These are phyloP conservation scores for Venturia aucupariae DNA, from an alignment of 2,329 filamentous ascomycete species.

Conservation along the genomic window DNA sequence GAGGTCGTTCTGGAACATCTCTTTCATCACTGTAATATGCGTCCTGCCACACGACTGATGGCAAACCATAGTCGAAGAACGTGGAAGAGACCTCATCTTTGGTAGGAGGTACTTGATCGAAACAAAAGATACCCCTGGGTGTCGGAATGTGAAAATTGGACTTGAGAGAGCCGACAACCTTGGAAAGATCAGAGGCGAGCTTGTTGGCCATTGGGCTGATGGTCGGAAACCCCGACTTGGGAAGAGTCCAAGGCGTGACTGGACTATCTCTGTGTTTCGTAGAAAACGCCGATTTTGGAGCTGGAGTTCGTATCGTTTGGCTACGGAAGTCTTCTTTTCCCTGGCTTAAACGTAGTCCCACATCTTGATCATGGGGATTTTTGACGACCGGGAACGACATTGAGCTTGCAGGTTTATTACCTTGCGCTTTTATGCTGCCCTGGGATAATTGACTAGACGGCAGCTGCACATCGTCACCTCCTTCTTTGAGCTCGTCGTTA, in stretches of 20 bases:
- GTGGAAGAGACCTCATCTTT: conserved; percentile 43
- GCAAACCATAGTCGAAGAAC: conserved; percentile 48
- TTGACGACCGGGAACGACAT: conserved; percentile 70
- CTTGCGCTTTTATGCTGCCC: conserved; percentile 29
- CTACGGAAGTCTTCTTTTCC: conserved; percentile 45
- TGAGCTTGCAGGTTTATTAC: conserved; percentile 31
- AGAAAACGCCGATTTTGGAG: conserved; percentile 19
- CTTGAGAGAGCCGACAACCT: neutral
- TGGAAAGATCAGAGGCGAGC: neutral
- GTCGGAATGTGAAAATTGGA: conserved; percentile 7
- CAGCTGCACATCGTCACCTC: neutral
- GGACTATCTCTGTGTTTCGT: conserved; percentile 19
- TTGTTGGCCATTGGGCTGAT: neutral
- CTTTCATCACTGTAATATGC: conserved; percentile 76
- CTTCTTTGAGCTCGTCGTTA: neutral
- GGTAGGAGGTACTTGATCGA: conserved; percentile 33
- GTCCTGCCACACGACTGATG: conserved; percentile 70
- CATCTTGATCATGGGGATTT: conserved; percentile 57
- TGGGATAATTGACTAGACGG: conserved; percentile 29
- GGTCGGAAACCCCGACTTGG: neutral
- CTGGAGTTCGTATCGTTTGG: conserved; percentile 25
- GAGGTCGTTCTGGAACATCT: conserved; percentile 66
- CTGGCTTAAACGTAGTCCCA: conserved; percentile 58
- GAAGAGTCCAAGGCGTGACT: conserved; percentile 24
- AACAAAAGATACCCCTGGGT: conserved; percentile 17